Evolutionary conservation across 768 basidiomycete genomes (phyloP), one percentile per base, ranked within the genome.

Genomic region (Pluteus cervinus): DNA sequence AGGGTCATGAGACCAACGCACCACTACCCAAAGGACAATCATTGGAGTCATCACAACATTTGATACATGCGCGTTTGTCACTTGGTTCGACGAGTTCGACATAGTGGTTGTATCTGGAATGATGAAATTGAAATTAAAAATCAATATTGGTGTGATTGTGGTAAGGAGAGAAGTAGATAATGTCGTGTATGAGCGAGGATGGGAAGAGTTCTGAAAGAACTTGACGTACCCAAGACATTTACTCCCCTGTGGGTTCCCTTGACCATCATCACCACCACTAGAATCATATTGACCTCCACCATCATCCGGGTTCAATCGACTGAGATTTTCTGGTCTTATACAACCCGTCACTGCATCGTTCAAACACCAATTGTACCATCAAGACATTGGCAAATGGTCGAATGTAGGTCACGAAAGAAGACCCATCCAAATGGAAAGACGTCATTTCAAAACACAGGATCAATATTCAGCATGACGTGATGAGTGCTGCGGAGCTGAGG

Each of bases 211-310:
- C 26, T 4, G 12, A n/a, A 26, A 33, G 23, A 16, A 14, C n/a
- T 20, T 14, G 14, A 56, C 63, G 33, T 33, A 75, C 68, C 73
- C 75, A 11, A 65, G 46, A 44, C 76, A 78, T 5, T 63, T 61
- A 44, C 72, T 75, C 4, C 66, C 73, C 24, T 55, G 53, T 2
- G 75, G 75, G 45, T 76, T 76, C 1, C 76, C 76, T 5, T 39
- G 46, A n/a, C 73, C 73, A 17, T 58, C 63, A 2, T 42, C 55
- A 4, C 76, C 76, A 18, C 76, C 76, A 41, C 68, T 73, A 17
- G 74, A 76, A 50, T 76, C 75, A 47, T 78, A 78, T 47, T 78
- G 73, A 2, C 76, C 76, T 7, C 76, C 76, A 2, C 48, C 52
- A 45, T 78, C 76, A 32, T 55, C 50, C 1, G 65, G 52, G 46